Percentiles rank a stretch among this genome's conserved stretches.
phyloP scores from a whole-genome alignment of 2,329 filamentous ascomycete genomes.

The Ophiostoma ulmi region DNA sequence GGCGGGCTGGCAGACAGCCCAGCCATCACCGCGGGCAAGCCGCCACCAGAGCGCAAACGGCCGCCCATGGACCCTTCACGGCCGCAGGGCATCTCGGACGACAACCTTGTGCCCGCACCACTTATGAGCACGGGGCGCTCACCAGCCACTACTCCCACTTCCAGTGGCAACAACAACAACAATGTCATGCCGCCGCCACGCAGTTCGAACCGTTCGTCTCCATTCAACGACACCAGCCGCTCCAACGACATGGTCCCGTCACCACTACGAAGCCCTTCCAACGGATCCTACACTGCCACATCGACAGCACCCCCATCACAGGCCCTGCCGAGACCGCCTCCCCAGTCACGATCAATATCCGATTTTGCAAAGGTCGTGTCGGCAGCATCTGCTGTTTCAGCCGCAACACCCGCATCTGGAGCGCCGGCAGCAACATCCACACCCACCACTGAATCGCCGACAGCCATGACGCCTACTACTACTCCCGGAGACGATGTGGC shows the following conservation, averaged over 20 bases:
- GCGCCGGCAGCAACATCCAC: not conserved
- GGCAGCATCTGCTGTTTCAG: not conserved
- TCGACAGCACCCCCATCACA: not conserved
- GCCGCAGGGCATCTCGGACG: constrained; percentile 44
- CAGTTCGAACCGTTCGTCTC: constrained; percentile 35
- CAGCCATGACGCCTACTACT: not conserved
- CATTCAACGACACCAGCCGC: constrained; percentile 14
- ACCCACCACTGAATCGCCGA: not conserved
- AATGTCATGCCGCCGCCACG: constrained; percentile 40
- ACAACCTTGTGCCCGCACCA: constrained; percentile 54
- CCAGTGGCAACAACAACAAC: constrained; percentile 32
- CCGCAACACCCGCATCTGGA: not conserved
- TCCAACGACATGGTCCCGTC: constrained; percentile 20
- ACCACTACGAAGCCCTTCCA: constrained; percentile 25
- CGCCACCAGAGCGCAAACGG: constrained; percentile 58
- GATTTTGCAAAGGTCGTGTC: constrained; percentile 2
- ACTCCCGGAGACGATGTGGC: not conserved
- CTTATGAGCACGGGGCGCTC: constrained; percentile 49
- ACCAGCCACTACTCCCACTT: constrained; percentile 30
- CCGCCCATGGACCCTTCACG: constrained; percentile 61
- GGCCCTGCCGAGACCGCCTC: constrained; percentile 5
- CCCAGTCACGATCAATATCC: constrained; percentile 9
- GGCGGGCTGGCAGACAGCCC: constrained; percentile 28
- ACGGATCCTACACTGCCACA: constrained; percentile 9
- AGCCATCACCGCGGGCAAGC: constrained; percentile 37